A percentile compares a stretch with the other conserved stretches of the same genome.
Conservation (phyloP, 768 basidiomycete species). For the Rhizopogon salebrosus region DNA sequence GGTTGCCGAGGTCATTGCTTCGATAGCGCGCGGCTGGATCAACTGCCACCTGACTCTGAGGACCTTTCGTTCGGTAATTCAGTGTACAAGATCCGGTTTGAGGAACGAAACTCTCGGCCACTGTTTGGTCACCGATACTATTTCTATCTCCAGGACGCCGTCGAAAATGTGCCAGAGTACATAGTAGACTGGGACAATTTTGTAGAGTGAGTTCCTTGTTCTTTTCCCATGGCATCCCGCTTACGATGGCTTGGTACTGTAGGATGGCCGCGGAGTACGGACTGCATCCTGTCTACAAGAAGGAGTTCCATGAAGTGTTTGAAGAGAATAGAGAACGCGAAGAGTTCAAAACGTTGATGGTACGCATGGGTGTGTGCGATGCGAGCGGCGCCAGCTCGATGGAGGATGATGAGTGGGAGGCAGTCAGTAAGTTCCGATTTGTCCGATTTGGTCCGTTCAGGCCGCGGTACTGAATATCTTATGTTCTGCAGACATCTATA, state of each 20-base stretch:
- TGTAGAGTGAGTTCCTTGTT: slow-evolving; percentile 54
- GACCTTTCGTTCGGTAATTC: slow-evolving; percentile 86
- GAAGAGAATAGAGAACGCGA: slow-evolving; percentile 71
- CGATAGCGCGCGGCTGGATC: slow-evolving; percentile 64
- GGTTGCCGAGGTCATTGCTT: background rate
- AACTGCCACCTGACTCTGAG: slow-evolving; percentile 55
- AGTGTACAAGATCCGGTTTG: slow-evolving; percentile 87
- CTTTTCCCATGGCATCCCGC: background rate
- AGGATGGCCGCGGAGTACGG: slow-evolving; percentile 85
- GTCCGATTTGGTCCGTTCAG: background rate
- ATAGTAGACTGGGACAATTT: slow-evolving; percentile 96
- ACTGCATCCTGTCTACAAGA: slow-evolving; percentile 68
- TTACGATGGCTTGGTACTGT: slow-evolving; percentile 4
- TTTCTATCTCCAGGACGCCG: slow-evolving; percentile 92
- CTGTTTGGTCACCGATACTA: slow-evolving; percentile 89
- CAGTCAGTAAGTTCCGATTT: slow-evolving; percentile 73
- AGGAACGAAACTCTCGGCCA: slow-evolving; percentile 55
- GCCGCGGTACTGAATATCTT: slow-evolving; percentile 4
- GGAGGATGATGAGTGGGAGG: slow-evolving; percentile 96
- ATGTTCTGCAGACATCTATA: slow-evolving; percentile 69
- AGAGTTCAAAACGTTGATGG: slow-evolving; percentile 80
- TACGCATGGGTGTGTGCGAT: slow-evolving; percentile 91
- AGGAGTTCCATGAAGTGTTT: slow-evolving; percentile 89
- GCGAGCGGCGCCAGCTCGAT: slow-evolving; percentile 82
- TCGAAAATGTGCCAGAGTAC: slow-evolving; percentile 96